Conservation (phyloP, 1,284 basidiomycete species). For the Calocybe gambosa region DNA sequence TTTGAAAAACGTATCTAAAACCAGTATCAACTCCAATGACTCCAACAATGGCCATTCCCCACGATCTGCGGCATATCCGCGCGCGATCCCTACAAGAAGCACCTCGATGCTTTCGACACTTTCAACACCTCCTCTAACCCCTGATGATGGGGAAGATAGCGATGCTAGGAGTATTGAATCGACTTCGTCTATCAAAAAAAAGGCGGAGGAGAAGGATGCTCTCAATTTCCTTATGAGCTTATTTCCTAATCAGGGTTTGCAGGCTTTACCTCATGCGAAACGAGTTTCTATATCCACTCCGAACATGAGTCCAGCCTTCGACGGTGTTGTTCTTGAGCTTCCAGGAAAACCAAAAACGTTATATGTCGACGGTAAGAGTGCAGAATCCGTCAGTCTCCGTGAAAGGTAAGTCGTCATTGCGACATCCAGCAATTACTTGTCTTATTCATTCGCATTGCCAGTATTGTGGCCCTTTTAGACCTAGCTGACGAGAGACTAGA, state of each 20-base stretch:
- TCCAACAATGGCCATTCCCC: slow-evolving; percentile 16
- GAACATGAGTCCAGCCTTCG: slow-evolving; percentile 59
- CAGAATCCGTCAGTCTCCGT: slow-evolving; percentile 65
- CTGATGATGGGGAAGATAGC: slow-evolving; percentile 43
- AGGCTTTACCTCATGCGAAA: slow-evolving; percentile 61
- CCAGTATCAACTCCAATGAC: slow-evolving; percentile 6
- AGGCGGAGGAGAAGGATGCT: slow-evolving; percentile 49
- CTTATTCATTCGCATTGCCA: slow-evolving; percentile 23
- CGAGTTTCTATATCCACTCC: slow-evolving; percentile 67
- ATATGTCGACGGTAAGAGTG: slow-evolving; percentile 77
- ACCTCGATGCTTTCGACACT: slow-evolving; percentile 40
- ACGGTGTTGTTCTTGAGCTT: slow-evolving; percentile 71
- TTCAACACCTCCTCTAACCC: slow-evolving; percentile 61
- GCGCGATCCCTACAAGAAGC: slow-evolving; percentile 37
- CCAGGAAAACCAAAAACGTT: slow-evolving; percentile 65
- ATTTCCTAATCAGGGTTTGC: slow-evolving; percentile 65
- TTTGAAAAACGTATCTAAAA: slow-evolving; percentile 6
- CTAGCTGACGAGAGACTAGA: slow-evolving; percentile 73
- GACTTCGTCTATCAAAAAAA: slow-evolving; percentile 20
- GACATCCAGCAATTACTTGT: slow-evolving; percentile 8
- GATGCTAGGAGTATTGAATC: slow-evolving; percentile 25
- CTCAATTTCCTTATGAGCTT: slow-evolving; percentile 70
- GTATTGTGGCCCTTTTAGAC: slow-evolving; percentile 77
- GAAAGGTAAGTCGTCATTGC: slow-evolving; percentile 54
- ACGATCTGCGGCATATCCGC: slow-evolving; percentile 28